phyloP scores from a whole-genome alignment of 1,284 basidiomycete genomes.

The Boletus mariae region DNA sequence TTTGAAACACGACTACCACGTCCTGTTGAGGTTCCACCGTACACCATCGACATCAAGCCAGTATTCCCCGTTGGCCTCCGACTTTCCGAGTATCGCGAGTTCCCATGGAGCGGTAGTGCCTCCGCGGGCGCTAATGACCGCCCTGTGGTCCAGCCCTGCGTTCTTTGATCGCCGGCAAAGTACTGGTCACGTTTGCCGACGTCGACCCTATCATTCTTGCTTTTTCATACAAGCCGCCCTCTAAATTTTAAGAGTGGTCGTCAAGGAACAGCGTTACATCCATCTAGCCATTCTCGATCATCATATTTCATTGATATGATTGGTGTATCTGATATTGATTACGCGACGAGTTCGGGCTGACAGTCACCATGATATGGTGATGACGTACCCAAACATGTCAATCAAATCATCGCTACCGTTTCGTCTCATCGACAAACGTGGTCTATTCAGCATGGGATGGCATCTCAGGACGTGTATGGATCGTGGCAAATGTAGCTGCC shows the following conservation, averaged over 20 bases:
- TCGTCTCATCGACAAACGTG: not conserved
- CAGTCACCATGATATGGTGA: not conserved
- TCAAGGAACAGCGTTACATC: not conserved
- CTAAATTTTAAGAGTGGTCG: not conserved
- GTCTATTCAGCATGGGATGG: constrained; percentile 11
- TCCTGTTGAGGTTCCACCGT: constrained; percentile 1
- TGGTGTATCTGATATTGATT: no score
- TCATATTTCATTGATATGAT: not conserved
- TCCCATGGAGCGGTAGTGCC: not conserved
- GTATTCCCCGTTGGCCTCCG: not conserved
- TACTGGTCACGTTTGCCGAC: no score
- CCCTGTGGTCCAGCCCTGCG: not conserved
- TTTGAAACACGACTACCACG: not conserved
- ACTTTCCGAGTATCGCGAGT: not conserved
- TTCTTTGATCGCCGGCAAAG: no score
- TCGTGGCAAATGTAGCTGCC: not conserved
- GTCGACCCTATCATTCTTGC: no score
- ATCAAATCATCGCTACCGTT: not conserved
- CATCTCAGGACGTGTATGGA: constrained; percentile 11
- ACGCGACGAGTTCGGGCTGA: no score
- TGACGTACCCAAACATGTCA: not conserved
- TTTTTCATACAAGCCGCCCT: no score
- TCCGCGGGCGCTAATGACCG: not conserved
- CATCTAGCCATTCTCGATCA: no score
- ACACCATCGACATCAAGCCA: not conserved